Conservation (phyloP, 2,329 filamentous ascomycete species). For the Monilinia laxa region DNA sequence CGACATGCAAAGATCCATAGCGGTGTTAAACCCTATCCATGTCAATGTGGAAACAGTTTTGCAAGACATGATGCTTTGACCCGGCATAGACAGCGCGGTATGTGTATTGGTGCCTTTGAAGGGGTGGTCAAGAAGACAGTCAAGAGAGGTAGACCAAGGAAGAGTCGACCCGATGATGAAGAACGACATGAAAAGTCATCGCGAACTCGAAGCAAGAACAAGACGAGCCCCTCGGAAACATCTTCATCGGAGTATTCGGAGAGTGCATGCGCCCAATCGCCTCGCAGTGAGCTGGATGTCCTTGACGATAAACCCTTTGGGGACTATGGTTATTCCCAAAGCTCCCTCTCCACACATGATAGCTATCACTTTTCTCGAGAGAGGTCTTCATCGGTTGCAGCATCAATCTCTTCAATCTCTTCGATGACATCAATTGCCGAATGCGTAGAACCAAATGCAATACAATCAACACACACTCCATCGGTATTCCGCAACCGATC, state of each 20-base stretch:
- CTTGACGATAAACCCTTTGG: constrained; percentile 43
- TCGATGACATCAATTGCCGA: constrained; percentile 26
- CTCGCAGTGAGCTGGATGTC: constrained; percentile 48
- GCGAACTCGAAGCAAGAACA: constrained; percentile 56
- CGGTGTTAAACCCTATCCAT: constrained; percentile 91
- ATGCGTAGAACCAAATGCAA: constrained; percentile 38
- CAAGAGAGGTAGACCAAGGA: constrained; percentile 65
- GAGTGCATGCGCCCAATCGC: constrained; percentile 55
- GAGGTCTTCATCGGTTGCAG: constrained; percentile 29
- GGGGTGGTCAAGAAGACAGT: constrained; percentile 67
- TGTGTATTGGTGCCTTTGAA: constrained; percentile 94
- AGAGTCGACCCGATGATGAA: constrained; percentile 54
- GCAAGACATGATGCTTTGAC: constrained; percentile 94
- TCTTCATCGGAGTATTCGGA: constrained; percentile 59
- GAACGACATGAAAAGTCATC: constrained; percentile 57
- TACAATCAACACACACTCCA: constrained; percentile 36
- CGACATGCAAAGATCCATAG: constrained; percentile 97
- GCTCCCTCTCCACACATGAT: constrained; percentile 41
- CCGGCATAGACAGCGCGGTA: constrained; percentile 88
- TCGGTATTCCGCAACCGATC: constrained; percentile 34
- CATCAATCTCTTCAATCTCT: constrained; percentile 17
- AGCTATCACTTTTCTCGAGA: constrained; percentile 41
- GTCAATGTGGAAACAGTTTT: constrained; percentile 91
- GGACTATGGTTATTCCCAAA: constrained; percentile 42
- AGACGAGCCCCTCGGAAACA: constrained; percentile 43